Evolutionary conservation across 441 rosid species (phyloP).

Genomic region (Syzygium malaccense): DNA sequence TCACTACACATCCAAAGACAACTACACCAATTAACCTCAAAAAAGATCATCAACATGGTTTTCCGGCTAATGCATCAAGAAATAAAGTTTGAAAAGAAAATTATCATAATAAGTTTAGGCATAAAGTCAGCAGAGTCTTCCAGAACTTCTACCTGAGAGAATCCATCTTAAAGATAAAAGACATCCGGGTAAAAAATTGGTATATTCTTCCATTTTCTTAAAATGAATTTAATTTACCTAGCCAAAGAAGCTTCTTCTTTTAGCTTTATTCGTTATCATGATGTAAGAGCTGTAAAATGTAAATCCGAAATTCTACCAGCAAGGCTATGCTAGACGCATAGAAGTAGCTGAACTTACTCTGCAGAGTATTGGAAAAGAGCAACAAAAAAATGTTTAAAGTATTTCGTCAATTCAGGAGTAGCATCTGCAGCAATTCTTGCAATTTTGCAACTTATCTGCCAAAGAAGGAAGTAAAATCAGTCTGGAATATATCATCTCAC

Average conservation of each 20-base stretch:
- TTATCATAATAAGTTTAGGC: background rate
- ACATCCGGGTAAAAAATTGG: background rate
- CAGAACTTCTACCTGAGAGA: background rate
- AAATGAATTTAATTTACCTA: background rate
- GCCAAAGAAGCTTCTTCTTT: background rate
- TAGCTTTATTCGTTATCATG: background rate
- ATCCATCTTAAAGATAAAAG: background rate
- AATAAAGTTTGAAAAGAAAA: background rate
- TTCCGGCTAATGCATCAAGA: background rate
- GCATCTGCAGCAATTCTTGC: constrained; percentile 74
- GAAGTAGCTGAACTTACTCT: constrained; percentile 42
- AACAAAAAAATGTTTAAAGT: constrained; percentile 51
- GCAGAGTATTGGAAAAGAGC: constrained; percentile 54
- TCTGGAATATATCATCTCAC: background rate
- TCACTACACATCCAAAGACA: background rate
- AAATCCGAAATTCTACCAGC: background rate
- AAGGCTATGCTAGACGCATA: background rate
- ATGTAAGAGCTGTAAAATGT: background rate
- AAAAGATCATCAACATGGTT: background rate
- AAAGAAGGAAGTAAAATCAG: constrained; percentile 17
- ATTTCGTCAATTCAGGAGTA: constrained; percentile 39
- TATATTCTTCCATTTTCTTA: background rate
- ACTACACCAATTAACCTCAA: background rate
- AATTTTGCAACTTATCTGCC: constrained; percentile 66
- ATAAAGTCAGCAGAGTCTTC: background rate